These are phyloP conservation scores for Apiospora rasikravindrae DNA, from an alignment of 2,329 filamentous ascomycete species.

Conservation along the genomic window DNA sequence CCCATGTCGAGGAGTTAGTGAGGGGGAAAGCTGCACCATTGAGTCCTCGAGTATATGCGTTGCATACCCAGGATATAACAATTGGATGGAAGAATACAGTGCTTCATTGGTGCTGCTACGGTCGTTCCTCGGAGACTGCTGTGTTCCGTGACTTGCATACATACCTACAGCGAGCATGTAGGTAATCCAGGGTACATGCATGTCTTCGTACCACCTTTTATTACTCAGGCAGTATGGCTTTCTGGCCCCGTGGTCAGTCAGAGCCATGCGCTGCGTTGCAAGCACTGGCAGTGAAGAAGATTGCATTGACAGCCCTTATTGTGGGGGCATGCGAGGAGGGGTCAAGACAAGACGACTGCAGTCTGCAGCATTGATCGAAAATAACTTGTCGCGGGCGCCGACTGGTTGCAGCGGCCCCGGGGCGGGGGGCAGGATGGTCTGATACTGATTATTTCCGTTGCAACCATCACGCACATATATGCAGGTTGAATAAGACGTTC, in stretches of 20 bases:
- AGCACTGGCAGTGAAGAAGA: constrained; percentile 3
- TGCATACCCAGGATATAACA: not conserved
- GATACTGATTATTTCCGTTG: constrained; percentile 12
- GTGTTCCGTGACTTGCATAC: not conserved
- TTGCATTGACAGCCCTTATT: not conserved
- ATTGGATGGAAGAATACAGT: constrained; percentile 6
- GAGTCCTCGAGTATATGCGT: not conserved
- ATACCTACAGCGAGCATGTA: constrained; percentile 10
- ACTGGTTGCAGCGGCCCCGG: constrained; percentile 14
- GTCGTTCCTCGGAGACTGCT: constrained; percentile 10
- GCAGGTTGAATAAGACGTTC: constrained; percentile 1
- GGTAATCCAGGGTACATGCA: constrained; percentile 6
- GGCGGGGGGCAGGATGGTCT: not conserved
- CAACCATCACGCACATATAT: not conserved
- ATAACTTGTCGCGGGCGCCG: constrained; percentile 12
- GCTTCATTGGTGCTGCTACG: constrained; percentile 9
- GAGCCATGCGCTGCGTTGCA: not conserved
- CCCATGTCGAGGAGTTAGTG: not conserved
- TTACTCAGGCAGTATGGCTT: constrained; percentile 1
- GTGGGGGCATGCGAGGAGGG: not conserved
- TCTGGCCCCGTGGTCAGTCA: not conserved
- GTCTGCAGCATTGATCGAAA: constrained; percentile 1
- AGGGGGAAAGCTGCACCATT: not conserved
- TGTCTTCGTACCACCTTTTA: constrained; percentile 13
- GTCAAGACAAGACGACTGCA: not conserved